Evolutionary conservation across 164 flowering plant genomes (phyloP).

Genomic region (Magnolia changhungtana): DNA sequence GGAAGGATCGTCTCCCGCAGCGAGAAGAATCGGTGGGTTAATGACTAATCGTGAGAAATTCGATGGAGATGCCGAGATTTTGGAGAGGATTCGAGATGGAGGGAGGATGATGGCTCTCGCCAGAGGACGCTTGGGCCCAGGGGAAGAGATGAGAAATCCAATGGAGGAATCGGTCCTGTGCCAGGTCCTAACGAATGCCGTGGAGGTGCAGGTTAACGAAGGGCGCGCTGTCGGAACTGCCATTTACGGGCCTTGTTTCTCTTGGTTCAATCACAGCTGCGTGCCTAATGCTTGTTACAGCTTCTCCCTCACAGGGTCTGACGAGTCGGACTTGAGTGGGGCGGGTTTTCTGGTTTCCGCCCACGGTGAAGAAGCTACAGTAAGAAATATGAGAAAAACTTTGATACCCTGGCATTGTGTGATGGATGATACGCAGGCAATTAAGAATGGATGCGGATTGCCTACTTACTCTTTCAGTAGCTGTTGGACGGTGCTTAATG

Average conservation of each 20-base stretch:
- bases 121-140: slow-evolving; percentile 14
- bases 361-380: slow-evolving; percentile 7
- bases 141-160: neutral
- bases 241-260: slow-evolving; percentile 50
- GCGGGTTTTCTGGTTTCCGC: slow-evolving; percentile 24
- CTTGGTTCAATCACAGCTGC: slow-evolving; percentile 87
- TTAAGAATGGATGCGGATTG: too few relatives aligned
- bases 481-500: too few relatives aligned
- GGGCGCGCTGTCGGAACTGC: slow-evolving; percentile 46
- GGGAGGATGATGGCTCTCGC: slow-evolving; percentile 39
- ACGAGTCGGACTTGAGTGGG: neutral
- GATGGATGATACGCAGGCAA: too few relatives aligned
- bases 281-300: slow-evolving; percentile 73
- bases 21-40: slow-evolving; percentile 40
- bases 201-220: slow-evolving; percentile 47
- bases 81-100: slow-evolving; percentile 33
- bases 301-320: slow-evolving; percentile 22
- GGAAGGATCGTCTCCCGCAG: slow-evolving; percentile 4
- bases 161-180: slow-evolving; percentile 48
- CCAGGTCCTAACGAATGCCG: slow-evolving; percentile 61
- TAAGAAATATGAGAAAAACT: neutral
- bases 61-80: slow-evolving; percentile 15
- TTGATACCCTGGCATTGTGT: neutral
- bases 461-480: too few relatives aligned
- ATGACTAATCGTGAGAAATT: slow-evolving; percentile 40